Base-by-base conservation (phyloP, 176 grass and related monocot genomes). In the Phoenix dactylifera region DNA sequence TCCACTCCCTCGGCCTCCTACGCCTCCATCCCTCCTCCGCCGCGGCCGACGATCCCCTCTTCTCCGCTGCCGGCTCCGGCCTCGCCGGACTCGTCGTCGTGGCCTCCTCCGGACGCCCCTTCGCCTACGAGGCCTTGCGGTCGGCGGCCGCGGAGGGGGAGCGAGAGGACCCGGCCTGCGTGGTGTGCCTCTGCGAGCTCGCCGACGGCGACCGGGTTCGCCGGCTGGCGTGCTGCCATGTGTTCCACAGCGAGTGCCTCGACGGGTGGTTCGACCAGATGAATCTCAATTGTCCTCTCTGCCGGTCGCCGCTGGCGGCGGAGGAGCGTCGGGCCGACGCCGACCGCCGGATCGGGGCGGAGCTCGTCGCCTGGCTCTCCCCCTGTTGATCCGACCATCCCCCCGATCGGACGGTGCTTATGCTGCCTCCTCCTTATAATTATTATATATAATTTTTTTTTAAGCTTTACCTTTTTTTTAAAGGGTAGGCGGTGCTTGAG, bases 351-450 rank as follows among this genome's bases (percentile, higher is more conserved):
- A 63, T 73, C 59, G 70, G 50, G 51, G 18, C 59, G 4, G 70
- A 73, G 49, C 70, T 73, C 50, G 50, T 73, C 51, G 24, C 70
- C 26, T 73, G 59, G 26, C 70, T 73, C 26, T 73, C 70, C 26
- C 50, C 4, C 15, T 55, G 22, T 19, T 73, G 70, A 73, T 73
- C 58, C 2, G 35, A 44, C 14, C 10, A 44, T 0, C 7, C 9
- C 9, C 35, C 35, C 10, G 7, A 44, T 44, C 35, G 2, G 35
- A 44, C 35, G 35, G 35, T 44, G 35, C 35, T 44, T 2, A 44
- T 14, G 10, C 35, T 44, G 14, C 3, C 35, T 12, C 35, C 35
- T 44, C 35, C 35, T 9, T 12, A 44, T 44, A 9, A 44, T 44
- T 44, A 44, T 12, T 39, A 39, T 12, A 12, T 39, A 39, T 39